Evolutionary conservation across 345 rosid species (phyloP), one percentile per base, ranked within the genome.

Genomic region (Camelina sativa): DNA sequence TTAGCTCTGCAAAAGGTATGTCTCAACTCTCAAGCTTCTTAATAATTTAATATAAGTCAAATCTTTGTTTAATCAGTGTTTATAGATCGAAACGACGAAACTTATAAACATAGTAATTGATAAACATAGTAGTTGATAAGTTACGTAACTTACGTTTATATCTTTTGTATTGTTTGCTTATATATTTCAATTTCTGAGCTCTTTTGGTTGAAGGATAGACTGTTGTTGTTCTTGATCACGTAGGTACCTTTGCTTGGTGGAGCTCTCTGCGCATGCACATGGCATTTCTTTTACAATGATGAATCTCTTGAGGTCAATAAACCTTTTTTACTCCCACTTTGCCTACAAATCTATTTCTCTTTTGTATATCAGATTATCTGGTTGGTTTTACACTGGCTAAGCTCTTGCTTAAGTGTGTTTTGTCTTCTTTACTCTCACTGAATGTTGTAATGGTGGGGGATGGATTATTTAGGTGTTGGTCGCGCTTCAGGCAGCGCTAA

Each of bases 271-370:
- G 98, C 96, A 23, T 91, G 97, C 77, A 87, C 97, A 11, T 94
- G 97, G 96, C 98, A 89, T 86, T 94, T 94, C 93, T 94, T 91
- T 72, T 94, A 91, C 75, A 91, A 94, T 73, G 85, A 87, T 6
- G 96, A 94, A 73, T 88, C 96, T 37, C 92, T 94, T 67, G 96
- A 94, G 97, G 98, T 94, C 80, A 69, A 69, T 30, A 62, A 69
- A 60, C 43, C n/a, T 28, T 63, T 15, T 65, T 17, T 6, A 64
- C n/a, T 62, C 34, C 40, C 7, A 11, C 67, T 58, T 20, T 51
- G 25, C 41, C 50, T 59, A 28, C 11, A 4, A 35, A 25, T 62
- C 3, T 40, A n/a, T 40, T 25, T 10, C 10, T 46, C 52, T 5
- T 66, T 66, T 2, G 46, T 65, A 22, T 20, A 41, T 53, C 11